Base-by-base conservation (phyloP, 352 stramenopile genomes). In the Blastocystis sp. region DNA sequence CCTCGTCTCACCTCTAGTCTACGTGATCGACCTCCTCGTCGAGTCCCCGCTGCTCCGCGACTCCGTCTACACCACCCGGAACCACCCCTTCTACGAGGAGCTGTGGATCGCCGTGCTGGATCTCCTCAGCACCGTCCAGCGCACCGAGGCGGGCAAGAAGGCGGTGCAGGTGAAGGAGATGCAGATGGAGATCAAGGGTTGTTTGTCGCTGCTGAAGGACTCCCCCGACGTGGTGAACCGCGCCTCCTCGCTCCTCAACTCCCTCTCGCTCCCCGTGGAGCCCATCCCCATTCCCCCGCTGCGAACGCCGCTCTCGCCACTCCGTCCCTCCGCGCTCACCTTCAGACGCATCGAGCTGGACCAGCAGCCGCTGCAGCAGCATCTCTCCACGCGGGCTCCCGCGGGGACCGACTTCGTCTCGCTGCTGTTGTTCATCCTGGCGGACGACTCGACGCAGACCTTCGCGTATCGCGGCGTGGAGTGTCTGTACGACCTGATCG, bases 91-190 rank as follows among this genome's bases (percentile, higher is more conserved):
- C 66, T 59, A 77, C 33, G 66, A 50, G 45, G 16, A 12, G 12
- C 33, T 77, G 35, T 77, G 66, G 66, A 60, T 10, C 12, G 66
- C 66, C n/a, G 66, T 77, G 29, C 9, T 77, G 66, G 66, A 77
- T 51, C 66, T 77, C 2, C 33, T 77, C 3, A 10, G 29, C n/a
- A 77, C n/a, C 21, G 6, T 77, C 2, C 45, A 55, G 37, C 26
- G n/a, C n/a, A 77, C 66, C 29, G 31, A 29, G 13, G 31, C 31
- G 13, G 66, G 66, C 37, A 1, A 13, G 37, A 26, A 45, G 66
- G 37, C 50, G n/a, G 13, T 77, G 3, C 29, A 2, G 24, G 50
- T 35, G 16, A 35, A 41, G 37, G 19, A 10, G 10, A 55, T 77
- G 3, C 31, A 26, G 10, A 77, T 29, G n/a, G 66, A 35, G 3